Conservation (phyloP, 768 basidiomycete genomes). For the Russula earlei region DNA sequence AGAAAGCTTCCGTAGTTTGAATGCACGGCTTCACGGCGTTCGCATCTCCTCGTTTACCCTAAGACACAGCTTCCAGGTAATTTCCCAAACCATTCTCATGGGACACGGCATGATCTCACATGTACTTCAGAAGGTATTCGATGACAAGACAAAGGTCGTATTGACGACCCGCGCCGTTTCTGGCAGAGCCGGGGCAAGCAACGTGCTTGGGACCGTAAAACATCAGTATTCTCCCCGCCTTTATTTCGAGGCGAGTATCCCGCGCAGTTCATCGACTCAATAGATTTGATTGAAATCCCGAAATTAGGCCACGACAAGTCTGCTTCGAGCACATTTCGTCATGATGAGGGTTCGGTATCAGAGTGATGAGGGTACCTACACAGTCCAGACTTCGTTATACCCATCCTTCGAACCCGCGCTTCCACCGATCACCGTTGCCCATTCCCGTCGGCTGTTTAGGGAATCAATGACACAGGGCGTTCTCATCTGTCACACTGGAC, state of each 20-base stretch:
- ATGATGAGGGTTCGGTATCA: slow-evolving; percentile 10
- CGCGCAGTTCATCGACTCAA: neutral
- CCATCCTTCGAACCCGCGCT: slow-evolving; percentile 6
- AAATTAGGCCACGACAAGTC: slow-evolving; percentile 21
- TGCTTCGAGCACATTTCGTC: slow-evolving; percentile 16
- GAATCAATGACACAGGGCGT: slow-evolving; percentile 19
- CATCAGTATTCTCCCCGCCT: slow-evolving; percentile 68
- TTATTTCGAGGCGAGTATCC: slow-evolving; percentile 29
- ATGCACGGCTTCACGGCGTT: slow-evolving; percentile 27
- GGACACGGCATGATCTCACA: neutral
- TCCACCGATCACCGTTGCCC: slow-evolving; percentile 18
- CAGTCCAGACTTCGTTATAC: slow-evolving; percentile 13
- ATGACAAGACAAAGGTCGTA: slow-evolving; percentile 35
- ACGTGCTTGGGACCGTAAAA: slow-evolving; percentile 57
- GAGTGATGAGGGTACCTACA: slow-evolving; percentile 6
- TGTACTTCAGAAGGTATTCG: slow-evolving; percentile 37
- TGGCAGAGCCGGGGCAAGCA: slow-evolving; percentile 1
- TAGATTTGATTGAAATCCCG: neutral
- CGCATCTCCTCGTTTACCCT: slow-evolving; percentile 30
- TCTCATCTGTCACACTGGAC: slow-evolving; percentile 11
- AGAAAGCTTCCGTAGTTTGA: slow-evolving; percentile 22
- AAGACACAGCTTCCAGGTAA: slow-evolving; percentile 38
- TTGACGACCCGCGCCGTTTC: slow-evolving; percentile 31
- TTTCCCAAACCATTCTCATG: neutral
- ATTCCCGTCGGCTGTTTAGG: slow-evolving; percentile 19